phyloP scores from a whole-genome alignment of 257 asterid genomes.

The Salvia splendens region DNA sequence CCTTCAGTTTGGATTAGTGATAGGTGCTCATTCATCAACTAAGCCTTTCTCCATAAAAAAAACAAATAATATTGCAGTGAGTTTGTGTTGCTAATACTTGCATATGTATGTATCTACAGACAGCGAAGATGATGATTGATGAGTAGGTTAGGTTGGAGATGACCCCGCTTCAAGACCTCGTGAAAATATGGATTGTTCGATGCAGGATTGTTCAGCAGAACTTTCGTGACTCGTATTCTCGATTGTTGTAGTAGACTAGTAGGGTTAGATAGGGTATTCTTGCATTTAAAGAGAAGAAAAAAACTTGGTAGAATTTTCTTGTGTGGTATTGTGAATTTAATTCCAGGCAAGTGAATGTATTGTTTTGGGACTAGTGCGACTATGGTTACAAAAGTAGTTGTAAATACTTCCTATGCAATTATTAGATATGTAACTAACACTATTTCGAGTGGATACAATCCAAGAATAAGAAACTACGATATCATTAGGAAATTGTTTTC shows the following conservation, averaged over 20 bases:
- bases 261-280: constrained; percentile 23
- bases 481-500: no score
- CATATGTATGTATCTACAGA: constrained; percentile 40
- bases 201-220: constrained; percentile 21
- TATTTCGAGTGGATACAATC: no score
- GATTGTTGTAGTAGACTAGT: constrained; percentile 20
- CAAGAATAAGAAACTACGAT: no score
- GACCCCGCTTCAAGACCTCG: constrained; percentile 16
- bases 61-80: no score
- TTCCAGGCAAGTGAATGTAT: neutral
- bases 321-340: neutral
- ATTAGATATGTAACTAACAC: no score
- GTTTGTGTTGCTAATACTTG: constrained; percentile 25
- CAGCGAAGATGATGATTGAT: constrained; percentile 55
- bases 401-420: no score
- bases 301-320: constrained; percentile 25
- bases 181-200: neutral
- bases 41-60: neutral
- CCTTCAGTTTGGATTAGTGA: neutral
- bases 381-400: neutral
- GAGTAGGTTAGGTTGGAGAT: constrained; percentile 31
- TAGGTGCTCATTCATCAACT: constrained; percentile 3
- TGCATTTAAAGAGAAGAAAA: constrained; percentile 11
- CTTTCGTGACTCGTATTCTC: constrained; percentile 10
- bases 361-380: neutral